Percentiles rank a stretch among this genome's conserved stretches.
phyloP scores from a whole-genome alignment of 169 alveolate genomes.

The Babesia sp. region DNA sequence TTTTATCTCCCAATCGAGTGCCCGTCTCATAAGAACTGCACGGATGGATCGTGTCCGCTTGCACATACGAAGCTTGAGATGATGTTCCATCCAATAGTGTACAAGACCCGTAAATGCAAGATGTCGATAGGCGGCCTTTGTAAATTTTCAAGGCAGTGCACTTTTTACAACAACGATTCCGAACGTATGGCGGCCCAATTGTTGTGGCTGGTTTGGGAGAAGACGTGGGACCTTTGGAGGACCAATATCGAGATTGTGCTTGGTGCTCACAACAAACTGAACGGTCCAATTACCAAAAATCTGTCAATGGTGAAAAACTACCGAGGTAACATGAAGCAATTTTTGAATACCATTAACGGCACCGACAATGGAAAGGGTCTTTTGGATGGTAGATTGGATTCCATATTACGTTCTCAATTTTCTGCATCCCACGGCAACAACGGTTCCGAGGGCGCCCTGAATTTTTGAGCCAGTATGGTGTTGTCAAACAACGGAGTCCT shows the following conservation, averaged over 20 bases:
- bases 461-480: too few relatives aligned
- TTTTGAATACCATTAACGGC: neutral
- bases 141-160: constrained; percentile 70
- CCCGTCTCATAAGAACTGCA: constrained; percentile 75
- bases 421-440: neutral
- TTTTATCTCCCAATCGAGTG: constrained; percentile 84
- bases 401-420: constrained; percentile 1
- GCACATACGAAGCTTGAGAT: constrained; percentile 82
- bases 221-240: constrained; percentile 73
- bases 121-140: constrained; percentile 70
- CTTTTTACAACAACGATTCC: constrained; percentile 69
- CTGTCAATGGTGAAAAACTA: neutral
- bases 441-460: too few relatives aligned
- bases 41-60: constrained; percentile 79
- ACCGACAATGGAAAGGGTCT: neutral
- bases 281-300: neutral
- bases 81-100: constrained; percentile 82
- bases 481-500: too few relatives aligned
- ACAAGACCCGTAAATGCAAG: constrained; percentile 78
- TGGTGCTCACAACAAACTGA: constrained; percentile 5
- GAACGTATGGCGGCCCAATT: constrained; percentile 72
- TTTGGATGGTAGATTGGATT: neutral
- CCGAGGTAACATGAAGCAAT: constrained; percentile 19
- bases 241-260: constrained; percentile 48
- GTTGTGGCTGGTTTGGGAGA: constrained; percentile 73